Evolutionary conservation across 2,329 filamentous ascomycete species (phyloP), one percentile per base, ranked within the genome.

Genomic region (Bipolaris bicolor): DNA sequence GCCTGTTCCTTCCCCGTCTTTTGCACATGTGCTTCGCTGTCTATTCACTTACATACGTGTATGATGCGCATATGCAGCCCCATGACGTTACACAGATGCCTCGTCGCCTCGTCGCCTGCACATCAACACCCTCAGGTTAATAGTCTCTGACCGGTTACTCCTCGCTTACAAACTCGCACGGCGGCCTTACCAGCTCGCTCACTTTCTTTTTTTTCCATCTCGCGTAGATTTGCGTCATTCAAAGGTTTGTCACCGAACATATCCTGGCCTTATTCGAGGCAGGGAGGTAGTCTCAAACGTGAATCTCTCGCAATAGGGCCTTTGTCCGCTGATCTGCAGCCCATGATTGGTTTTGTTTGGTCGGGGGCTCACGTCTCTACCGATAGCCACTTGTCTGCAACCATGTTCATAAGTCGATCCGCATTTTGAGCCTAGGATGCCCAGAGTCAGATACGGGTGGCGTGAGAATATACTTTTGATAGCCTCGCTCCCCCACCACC

Each of bases 391-490:
- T 29, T 29, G 39, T 20, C 26, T n/a, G 20, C 20, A 41, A 24
- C 39, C 22, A 22, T 41, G 39, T 24, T 6, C 20, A 24, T 3
- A n/a, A 41, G 39, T 41, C 29, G 44, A 47, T 47, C 44, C 18
- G 29, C 44, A 47, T 47, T 33, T 31, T 29, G 16, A 7, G 29
- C 16, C 1, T 34, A 18, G 10, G 29, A 9, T 41, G 29, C 26
- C 16, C 16, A 34, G 31, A 15, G 7, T 22, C 29, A 22, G 11
- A 22, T 47, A 47, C 44, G 16, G 20, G 44, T 47, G 29, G 44
- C 44, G 44, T 34, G 16, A 22, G 44, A 47, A 47, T 33, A 34
- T 34, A n/a, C 29, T 47, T 34, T 47, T n/a, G 44, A 47, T 31
- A 11, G 43, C 26, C 9, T 29, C 26, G 5, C 29, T 13, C 44